Evolutionary conservation across 2,329 filamentous ascomycete species (phyloP).

Genomic region (Hypoxylon sp.): DNA sequence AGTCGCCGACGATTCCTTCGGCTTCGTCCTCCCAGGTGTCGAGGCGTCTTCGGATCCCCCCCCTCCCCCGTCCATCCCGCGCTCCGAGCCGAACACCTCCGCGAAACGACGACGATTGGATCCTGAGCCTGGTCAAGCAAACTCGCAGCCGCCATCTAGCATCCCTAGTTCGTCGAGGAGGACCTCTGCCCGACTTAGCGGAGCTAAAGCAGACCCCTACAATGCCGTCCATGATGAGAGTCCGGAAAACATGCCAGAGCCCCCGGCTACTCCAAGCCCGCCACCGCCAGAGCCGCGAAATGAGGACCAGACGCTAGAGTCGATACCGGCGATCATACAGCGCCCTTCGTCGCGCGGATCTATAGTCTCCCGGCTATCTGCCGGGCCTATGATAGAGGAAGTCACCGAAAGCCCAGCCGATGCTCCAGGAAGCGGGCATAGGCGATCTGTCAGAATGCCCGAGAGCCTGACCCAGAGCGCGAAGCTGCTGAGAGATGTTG

Average conservation of each 20-base stretch:
- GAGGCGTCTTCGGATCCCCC: slow-evolving; percentile 44
- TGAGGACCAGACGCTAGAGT: slow-evolving; percentile 33
- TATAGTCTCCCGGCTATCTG: slow-evolving; percentile 37
- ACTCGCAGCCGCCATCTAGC: slow-evolving; percentile 40
- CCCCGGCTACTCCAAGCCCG: slow-evolving; percentile 15
- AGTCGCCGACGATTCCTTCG: slow-evolving; percentile 71
- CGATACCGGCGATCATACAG: slow-evolving; percentile 35
- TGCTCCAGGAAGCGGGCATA: slow-evolving; percentile 67
- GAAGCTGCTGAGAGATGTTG: slow-evolving; percentile 57
- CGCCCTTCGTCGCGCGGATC: slow-evolving; percentile 38
- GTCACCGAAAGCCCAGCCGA: slow-evolving; percentile 65
- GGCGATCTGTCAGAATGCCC: slow-evolving; percentile 55
- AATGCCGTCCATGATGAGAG: slow-evolving; percentile 32
- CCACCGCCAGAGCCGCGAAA: slow-evolving; percentile 11
- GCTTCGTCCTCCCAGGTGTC: slow-evolving; percentile 59
- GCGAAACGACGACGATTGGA: slow-evolving; percentile 59
- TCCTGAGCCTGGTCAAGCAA: slow-evolving; percentile 34
- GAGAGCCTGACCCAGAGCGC: slow-evolving; percentile 55
- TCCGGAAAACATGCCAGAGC: slow-evolving; percentile 29
- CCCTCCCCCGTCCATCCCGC: slow-evolving; percentile 46
- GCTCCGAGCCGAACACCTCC: slow-evolving; percentile 61
- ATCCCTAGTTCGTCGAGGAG: slow-evolving; percentile 32
- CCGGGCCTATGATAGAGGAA: slow-evolving; percentile 53
- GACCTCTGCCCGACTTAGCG: slow-evolving; percentile 35
- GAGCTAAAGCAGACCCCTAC: slow-evolving; percentile 40